phyloP scores from a whole-genome alignment of 2,329 filamentous ascomycete genomes.

The Pyricularia pennisetigena region DNA sequence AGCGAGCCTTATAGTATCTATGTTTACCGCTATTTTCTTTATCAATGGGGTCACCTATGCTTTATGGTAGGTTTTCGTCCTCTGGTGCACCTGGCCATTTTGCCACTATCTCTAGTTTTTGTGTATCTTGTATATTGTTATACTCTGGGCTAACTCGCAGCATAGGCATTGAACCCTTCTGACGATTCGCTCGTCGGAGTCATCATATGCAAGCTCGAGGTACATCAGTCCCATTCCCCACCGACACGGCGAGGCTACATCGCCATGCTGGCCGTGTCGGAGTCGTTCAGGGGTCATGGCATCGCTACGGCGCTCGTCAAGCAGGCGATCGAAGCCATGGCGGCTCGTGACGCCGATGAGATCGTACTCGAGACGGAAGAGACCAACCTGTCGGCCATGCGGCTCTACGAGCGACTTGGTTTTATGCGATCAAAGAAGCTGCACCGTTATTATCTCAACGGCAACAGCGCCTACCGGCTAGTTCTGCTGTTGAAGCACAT shows the following conservation, averaged over 20 bases:
- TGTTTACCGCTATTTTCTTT: constrained; percentile 95
- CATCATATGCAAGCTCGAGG: constrained; percentile 89
- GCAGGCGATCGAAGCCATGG: constrained; percentile 87
- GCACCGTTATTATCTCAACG: constrained; percentile 93
- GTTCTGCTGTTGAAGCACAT: constrained; percentile 64
- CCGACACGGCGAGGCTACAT: constrained; percentile 81
- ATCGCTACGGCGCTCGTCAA: constrained; percentile 86
- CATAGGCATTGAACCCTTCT: constrained; percentile 49
- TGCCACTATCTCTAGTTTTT: constrained; percentile 5
- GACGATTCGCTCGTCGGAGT: constrained; percentile 70
- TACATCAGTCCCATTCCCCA: constrained; percentile 71
- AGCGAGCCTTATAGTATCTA: constrained; percentile 99
- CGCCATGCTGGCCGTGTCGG: constrained; percentile 91
- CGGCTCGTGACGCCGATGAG: constrained; percentile 74
- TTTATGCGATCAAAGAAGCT: constrained; percentile 88
- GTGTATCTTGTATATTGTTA: background rate
- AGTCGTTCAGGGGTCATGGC: constrained; percentile 69
- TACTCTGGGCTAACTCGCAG: background rate
- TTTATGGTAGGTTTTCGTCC: constrained; percentile 58
- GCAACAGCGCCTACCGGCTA: constrained; percentile 85
- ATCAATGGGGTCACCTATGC: constrained; percentile 96
- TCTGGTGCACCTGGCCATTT: background rate
- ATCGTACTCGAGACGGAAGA: constrained; percentile 95
- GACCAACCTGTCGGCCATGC: constrained; percentile 80
- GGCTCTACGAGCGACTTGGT: constrained; percentile 84